These are phyloP conservation scores for Parascedosporium putredinis DNA, from an alignment of 2,329 filamentous ascomycete species.

Conservation along the genomic window DNA sequence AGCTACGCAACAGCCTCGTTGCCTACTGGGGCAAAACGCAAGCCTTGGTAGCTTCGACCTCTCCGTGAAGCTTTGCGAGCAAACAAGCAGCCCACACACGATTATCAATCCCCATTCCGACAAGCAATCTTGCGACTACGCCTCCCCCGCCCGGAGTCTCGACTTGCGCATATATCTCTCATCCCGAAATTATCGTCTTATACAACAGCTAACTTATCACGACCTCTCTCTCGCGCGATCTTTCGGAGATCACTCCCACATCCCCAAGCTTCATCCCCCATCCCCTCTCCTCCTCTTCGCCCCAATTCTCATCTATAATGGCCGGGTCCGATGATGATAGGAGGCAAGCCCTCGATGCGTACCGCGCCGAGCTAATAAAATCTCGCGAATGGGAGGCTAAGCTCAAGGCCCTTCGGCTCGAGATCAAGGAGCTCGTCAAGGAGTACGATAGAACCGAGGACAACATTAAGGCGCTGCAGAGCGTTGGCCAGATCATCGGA, in stretches of 20 bases:
- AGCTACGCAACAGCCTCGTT: conserved; percentile 9
- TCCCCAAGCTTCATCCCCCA: neutral
- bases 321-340: conserved; percentile 40
- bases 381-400: conserved; percentile 98
- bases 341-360: conserved; percentile 63
- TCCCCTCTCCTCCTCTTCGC: neutral
- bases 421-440: conserved; percentile 90
- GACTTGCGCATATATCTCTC: neutral
- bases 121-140: neutral
- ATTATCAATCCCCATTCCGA: neutral
- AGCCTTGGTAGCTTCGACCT: neutral
- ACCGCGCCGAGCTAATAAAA: conserved; percentile 76
- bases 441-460: conserved; percentile 97
- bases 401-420: conserved; percentile 83
- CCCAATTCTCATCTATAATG: conserved; percentile 11
- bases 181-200: neutral
- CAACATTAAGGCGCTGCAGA: conserved; percentile 98
- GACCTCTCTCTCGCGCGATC: too few species aligned
- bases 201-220: neutral
- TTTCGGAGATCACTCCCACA: neutral
- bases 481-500: conserved; percentile 97
- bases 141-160: neutral
- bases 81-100: neutral
- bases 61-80: neutral
- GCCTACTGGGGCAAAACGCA: neutral